These are phyloP conservation scores for Lithospermum erythrorhizon DNA, from an alignment of 257 asterid species.

Conservation along the genomic window DNA sequence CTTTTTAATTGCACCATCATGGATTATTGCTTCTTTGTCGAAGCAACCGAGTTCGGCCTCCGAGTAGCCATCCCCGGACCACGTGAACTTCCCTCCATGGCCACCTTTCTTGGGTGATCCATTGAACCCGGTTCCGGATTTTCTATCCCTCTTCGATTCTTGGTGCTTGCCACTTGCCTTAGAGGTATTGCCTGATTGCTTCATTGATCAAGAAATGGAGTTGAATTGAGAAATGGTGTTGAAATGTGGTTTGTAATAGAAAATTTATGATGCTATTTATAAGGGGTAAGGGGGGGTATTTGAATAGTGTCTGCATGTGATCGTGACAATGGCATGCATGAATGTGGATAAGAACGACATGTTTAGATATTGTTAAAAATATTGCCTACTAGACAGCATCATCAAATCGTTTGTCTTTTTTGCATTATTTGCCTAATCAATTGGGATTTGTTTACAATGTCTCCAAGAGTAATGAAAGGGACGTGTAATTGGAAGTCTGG, in stretches of 20 bases:
- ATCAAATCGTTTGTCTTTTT: too few relatives aligned
- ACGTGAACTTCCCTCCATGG: constrained; percentile 77
- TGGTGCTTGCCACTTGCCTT: constrained; percentile 22
- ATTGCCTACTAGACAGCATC: too few relatives aligned
- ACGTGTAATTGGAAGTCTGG: too few relatives aligned
- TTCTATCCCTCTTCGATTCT: constrained; percentile 41
- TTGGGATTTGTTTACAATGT: too few relatives aligned
- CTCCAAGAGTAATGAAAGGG: too few relatives aligned
- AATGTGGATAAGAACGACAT: constrained; percentile 29
- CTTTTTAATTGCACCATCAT: constrained; percentile 8
- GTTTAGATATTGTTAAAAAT: not conserved
- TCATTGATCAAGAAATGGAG: constrained; percentile 18
- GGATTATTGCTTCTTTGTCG: constrained; percentile 28
- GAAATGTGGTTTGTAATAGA: not conserved
- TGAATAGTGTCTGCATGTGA: too few relatives aligned
- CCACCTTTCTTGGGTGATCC: constrained; percentile 91
- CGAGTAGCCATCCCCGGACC: constrained; percentile 75
- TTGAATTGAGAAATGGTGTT: not conserved
- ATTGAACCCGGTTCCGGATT: constrained; percentile 47
- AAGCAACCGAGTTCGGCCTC: constrained; percentile 33
- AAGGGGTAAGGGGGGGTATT: too few relatives aligned
- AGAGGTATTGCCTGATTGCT: constrained; percentile 21
- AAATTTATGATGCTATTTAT: too few relatives aligned
- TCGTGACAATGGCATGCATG: not conserved
- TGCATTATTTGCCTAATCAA: too few relatives aligned